A percentile compares a stretch with the other conserved stretches of the same genome.
Conservation (phyloP, 192 early-diverging fungal species). For the Chytriomyces confervae region DNA sequence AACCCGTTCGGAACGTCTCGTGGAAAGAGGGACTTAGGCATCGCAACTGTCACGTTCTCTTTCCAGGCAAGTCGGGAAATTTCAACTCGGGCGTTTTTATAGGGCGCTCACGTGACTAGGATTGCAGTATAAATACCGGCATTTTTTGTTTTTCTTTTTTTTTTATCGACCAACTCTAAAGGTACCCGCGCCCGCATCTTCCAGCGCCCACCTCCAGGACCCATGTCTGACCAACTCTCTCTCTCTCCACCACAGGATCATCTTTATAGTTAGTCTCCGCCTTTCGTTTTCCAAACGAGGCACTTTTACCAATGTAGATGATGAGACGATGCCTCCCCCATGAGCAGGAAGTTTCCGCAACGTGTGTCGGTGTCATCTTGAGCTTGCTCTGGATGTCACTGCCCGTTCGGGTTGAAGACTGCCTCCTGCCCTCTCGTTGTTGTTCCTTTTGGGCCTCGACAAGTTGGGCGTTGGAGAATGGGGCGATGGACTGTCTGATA, state of each 20-base stretch:
- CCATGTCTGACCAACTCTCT: neutral
- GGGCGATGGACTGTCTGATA: constrained; percentile 35
- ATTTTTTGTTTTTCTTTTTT: constrained; percentile 12
- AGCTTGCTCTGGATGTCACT: neutral
- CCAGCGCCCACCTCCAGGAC: neutral
- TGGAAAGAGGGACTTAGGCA: too few relatives aligned
- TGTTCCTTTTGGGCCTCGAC: constrained; percentile 2
- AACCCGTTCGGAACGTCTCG: too few relatives aligned
- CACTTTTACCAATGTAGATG: constrained; percentile 37
- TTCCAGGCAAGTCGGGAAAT: too few relatives aligned
- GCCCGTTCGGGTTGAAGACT: constrained; percentile 30
- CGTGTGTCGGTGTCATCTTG: neutral
- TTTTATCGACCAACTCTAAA: constrained; percentile 38
- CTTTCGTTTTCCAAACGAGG: constrained; percentile 36
- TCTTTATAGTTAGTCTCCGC: constrained; percentile 38
- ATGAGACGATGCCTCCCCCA: constrained; percentile 38
- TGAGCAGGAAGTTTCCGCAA: constrained; percentile 33
- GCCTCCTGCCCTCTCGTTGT: constrained; percentile 34
- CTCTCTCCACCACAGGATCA: constrained; percentile 23
- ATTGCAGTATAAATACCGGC: neutral
- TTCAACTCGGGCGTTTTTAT: too few relatives aligned
- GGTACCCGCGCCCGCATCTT: neutral
- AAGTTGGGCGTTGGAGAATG: constrained; percentile 37
- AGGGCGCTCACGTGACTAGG: too few relatives aligned
- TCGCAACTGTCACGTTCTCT: too few relatives aligned